Base-by-base conservation (phyloP, 1,284 basidiomycete species). In the Psilocybe mexicana region DNA sequence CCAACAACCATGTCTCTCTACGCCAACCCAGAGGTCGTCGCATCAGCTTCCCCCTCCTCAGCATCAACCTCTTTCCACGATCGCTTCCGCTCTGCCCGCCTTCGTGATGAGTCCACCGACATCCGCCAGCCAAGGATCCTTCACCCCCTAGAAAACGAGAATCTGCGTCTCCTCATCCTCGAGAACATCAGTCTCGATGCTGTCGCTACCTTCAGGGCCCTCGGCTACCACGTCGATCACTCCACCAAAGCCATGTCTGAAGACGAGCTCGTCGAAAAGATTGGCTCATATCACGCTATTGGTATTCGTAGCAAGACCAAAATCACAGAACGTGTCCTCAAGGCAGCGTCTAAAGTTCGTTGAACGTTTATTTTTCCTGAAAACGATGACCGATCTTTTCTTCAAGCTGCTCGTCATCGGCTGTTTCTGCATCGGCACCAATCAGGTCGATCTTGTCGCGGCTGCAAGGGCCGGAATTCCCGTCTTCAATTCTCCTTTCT, bases 401-500 rank as follows among this genome's bases (percentile, higher is more conserved):
- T 44, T 40, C 68, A 98, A 33, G 94, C 89, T 99, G 43, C 83
- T 99, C 12, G 94, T 90, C 67, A 94, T 99, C 63, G 97, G 97
- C 43, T 99, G 97, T 76, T 99, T 99, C 86, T 99, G 97, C 78
- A 99, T 99, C 68, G 97, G 97, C 58, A 96, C 95, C 61, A 99
- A 99, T 77, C 97, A 99, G 76, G 97, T 99, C 67, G 95, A 98
- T 74, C 88, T 99, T 52, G 65, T 75, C 45, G 86, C 91, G 3
- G 95, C 96, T 40, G 87, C 93, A 50, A 86, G 86, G 59, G 88
- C 90, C 57, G 97, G 97, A 66, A 93, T 99, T 64, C 93, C 96
- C 40, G 97, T 99, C 55, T 99, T 99, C 85, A 99, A 99, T 77
- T 99, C 96, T 11, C 97, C 97, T 35, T 99, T 99, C 79, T 96